Evolutionary conservation across 2,329 filamentous ascomycete genomes (phyloP).

Genomic region (Pseudocercospora musae): DNA sequence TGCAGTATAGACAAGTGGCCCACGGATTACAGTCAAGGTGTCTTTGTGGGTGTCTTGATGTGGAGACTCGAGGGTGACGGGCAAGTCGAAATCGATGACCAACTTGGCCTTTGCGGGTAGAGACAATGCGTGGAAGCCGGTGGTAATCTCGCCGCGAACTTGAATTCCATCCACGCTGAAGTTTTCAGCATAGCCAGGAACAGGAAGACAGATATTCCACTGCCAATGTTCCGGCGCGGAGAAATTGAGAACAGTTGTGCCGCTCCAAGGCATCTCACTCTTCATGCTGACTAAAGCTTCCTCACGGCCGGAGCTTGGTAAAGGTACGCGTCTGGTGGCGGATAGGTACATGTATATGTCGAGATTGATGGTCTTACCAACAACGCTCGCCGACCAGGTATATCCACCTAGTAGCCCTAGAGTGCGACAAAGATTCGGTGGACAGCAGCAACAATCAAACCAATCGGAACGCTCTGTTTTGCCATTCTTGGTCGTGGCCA

Average conservation of each 20-base stretch:
- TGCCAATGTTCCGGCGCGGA: not conserved
- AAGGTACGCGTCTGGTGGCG: not conserved
- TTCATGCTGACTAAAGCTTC: not conserved
- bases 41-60: conserved; percentile 1
- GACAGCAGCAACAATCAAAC: conserved; percentile 5
- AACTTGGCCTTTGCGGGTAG: not conserved
- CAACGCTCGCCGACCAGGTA: conserved; percentile 3
- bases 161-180: conserved; percentile 1
- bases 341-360: conserved; percentile 3
- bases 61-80: not conserved
- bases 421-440: conserved; percentile 4
- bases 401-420: conserved; percentile 1
- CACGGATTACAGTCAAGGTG: conserved; percentile 1
- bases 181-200: not conserved
- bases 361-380: not conserved
- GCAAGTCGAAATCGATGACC: conserved; percentile 1
- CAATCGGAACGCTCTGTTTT: not conserved
- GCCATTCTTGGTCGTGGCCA: not conserved
- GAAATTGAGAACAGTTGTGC: not conserved
- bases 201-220: conserved; percentile 1
- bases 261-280: conserved; percentile 2
- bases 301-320: not conserved
- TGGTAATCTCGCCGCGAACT: not conserved
- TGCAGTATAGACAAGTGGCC: conserved; percentile 3
- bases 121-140: not conserved